Percentiles rank a stretch among this genome's conserved stretches.
Evolutionary conservation across 2,329 filamentous ascomycete species (phyloP).

Genomic region (Acarospora socialis): DNA sequence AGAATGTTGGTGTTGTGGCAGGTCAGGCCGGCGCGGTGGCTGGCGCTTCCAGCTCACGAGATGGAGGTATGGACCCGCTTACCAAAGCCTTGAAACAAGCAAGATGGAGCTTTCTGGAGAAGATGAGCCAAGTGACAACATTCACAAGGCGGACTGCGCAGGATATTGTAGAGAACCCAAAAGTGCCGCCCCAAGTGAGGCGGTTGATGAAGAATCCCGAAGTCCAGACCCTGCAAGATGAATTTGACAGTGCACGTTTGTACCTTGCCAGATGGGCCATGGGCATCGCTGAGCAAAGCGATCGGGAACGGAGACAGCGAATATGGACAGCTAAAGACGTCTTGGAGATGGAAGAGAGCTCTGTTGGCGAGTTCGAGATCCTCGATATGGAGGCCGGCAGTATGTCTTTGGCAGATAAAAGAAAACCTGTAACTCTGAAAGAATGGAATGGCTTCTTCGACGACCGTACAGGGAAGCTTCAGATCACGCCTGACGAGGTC

Average conservation of each 20-base stretch:
- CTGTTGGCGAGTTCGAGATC: constrained; percentile 91
- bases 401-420: constrained; percentile 59
- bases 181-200: constrained; percentile 74
- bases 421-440: constrained; percentile 61
- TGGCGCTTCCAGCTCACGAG: constrained; percentile 22
- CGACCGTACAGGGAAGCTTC: constrained; percentile 53
- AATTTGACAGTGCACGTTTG: constrained; percentile 89
- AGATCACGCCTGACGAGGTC: constrained; percentile 76
- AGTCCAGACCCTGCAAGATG: constrained; percentile 87
- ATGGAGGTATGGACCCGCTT: constrained; percentile 79
- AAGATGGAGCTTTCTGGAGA: constrained; percentile 91
- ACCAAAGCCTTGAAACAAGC: constrained; percentile 90
- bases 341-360: constrained; percentile 83
- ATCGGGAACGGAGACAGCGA: constrained; percentile 67
- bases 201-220: constrained; percentile 80
- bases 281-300: constrained; percentile 95
- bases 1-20: constrained; percentile 26
- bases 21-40: constrained; percentile 11
- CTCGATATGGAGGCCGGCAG: constrained; percentile 63
- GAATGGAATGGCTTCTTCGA: constrained; percentile 95
- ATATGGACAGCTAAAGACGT: constrained; percentile 92
- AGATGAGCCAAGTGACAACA: constrained; percentile 92
- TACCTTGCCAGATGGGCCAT: constrained; percentile 97
- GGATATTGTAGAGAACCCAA: constrained; percentile 81
- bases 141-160: constrained; percentile 87